Conservation (phyloP, 331 rosid species). For the Dryas integrifolia region DNA sequence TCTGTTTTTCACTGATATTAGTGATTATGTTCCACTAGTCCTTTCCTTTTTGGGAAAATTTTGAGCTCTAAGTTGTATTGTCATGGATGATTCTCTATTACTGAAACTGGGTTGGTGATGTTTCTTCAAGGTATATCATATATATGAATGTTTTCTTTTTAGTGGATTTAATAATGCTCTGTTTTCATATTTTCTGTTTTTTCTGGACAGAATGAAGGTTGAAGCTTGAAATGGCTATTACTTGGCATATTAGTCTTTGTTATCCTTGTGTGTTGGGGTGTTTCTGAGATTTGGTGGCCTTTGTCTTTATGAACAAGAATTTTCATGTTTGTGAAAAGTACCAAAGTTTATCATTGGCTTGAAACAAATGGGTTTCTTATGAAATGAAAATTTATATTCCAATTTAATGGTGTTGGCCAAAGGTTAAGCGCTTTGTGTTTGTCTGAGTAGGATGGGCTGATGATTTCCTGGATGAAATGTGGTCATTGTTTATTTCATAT, state of each 20-base stretch:
- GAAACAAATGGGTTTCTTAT: slow-evolving; percentile 5
- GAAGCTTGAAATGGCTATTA: slow-evolving; percentile 1
- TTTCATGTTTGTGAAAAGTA: neutral
- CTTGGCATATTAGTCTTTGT: neutral
- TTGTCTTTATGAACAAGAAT: neutral
- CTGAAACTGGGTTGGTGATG: slow-evolving; percentile 18
- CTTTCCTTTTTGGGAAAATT: neutral
- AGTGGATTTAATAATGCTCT: slow-evolving; percentile 9
- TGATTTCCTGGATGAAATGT: neutral
- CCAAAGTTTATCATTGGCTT: slow-evolving; percentile 10
- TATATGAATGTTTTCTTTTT: neutral
- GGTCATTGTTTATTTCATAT: neutral
- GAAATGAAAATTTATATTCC: neutral
- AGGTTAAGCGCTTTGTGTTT: slow-evolving; percentile 3
- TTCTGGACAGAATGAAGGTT: slow-evolving; percentile 2
- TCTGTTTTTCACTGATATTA: neutral
- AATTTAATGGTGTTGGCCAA: neutral
- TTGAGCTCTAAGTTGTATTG: slow-evolving; percentile 2
- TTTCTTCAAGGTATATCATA: neutral
- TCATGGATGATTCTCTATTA: slow-evolving; percentile 8
- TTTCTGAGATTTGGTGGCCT: neutral
- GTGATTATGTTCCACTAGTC: slow-evolving; percentile 7
- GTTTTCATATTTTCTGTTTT: slow-evolving; percentile 17
- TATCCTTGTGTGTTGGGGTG: slow-evolving; percentile 9
- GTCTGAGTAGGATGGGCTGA: neutral